Percentiles rank a stretch among this genome's conserved stretches.
Evolutionary conservation across 176 grass and related monocot species (phyloP).

Genomic region (Oryza nivara): DNA sequence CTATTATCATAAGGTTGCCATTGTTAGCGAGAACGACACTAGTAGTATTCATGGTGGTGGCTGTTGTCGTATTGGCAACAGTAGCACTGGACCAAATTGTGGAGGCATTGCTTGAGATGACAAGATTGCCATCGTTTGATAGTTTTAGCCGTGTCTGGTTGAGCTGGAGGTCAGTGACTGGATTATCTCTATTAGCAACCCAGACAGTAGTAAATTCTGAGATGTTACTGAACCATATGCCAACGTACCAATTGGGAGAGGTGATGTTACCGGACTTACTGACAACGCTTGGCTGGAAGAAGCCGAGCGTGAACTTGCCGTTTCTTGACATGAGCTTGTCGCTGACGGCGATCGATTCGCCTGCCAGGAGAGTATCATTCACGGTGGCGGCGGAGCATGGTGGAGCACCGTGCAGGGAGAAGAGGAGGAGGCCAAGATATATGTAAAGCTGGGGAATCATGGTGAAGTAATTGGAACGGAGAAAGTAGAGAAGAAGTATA

Average conservation of each 20-base stretch:
- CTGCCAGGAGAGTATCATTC: background rate
- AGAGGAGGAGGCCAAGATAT: background rate
- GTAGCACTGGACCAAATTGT: background rate
- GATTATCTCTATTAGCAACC: background rate
- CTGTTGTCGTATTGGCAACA: background rate
- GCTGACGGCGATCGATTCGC: background rate
- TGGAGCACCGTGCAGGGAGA: background rate
- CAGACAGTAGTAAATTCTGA: background rate
- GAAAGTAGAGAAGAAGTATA: background rate
- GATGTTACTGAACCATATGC: background rate
- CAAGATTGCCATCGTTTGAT: background rate
- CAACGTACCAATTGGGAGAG: background rate
- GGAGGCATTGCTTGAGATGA: background rate
- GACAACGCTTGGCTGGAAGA: background rate
- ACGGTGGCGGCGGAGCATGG: background rate
- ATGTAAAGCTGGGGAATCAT: background rate
- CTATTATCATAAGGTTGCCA: background rate
- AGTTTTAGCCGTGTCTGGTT: background rate
- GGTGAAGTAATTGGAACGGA: background rate
- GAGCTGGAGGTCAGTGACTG: background rate
- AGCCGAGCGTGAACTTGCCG: background rate
- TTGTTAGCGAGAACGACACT: background rate
- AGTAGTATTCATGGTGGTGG: background rate
- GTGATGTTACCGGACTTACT: background rate
- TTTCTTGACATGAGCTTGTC: background rate